phyloP scores from a whole-genome alignment of 805 yeast genomes.

The Hanseniaspora nectarophila region DNA sequence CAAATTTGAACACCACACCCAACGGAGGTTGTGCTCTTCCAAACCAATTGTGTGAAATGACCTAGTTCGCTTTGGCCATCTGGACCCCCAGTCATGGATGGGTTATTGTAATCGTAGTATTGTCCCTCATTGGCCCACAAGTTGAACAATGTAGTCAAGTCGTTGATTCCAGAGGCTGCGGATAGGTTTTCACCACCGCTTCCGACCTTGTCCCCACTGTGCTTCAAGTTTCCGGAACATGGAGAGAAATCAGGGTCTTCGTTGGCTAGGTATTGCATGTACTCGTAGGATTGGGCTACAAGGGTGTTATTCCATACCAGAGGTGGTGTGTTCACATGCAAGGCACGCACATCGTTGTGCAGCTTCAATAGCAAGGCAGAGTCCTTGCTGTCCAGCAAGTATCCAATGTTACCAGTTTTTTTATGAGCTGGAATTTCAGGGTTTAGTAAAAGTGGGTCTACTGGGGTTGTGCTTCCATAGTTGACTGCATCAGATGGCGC shows the following conservation, averaged over 20 bases:
- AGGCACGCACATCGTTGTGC: constrained; percentile 41
- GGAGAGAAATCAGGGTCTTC: constrained; percentile 36
- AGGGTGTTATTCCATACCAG: constrained; percentile 40
- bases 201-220: constrained; percentile 34
- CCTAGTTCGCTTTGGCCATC: constrained; percentile 41
- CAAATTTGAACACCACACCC: constrained; percentile 46
- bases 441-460: constrained; percentile 18
- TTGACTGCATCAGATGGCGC: constrained; percentile 19
- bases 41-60: constrained; percentile 67
- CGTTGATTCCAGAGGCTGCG: constrained; percentile 39
- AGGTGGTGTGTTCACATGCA: constrained; percentile 33
- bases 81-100: constrained; percentile 33
- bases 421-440: neutral
- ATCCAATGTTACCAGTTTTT: constrained; percentile 8
- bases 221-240: constrained; percentile 49
- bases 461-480: constrained; percentile 19
- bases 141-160: constrained; percentile 42
- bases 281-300: constrained; percentile 39
- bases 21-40: constrained; percentile 48
- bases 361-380: constrained; percentile 30
- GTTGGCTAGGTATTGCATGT: constrained; percentile 33
- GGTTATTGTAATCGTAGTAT: constrained; percentile 41
- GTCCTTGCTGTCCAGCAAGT: constrained; percentile 6
- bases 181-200: constrained; percentile 62
- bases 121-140: constrained; percentile 64